Evolutionary conservation across 139 green algal genomes (phyloP), one percentile per base, ranked within the genome.

Genomic region (Zygnema circumcarinatum): DNA sequence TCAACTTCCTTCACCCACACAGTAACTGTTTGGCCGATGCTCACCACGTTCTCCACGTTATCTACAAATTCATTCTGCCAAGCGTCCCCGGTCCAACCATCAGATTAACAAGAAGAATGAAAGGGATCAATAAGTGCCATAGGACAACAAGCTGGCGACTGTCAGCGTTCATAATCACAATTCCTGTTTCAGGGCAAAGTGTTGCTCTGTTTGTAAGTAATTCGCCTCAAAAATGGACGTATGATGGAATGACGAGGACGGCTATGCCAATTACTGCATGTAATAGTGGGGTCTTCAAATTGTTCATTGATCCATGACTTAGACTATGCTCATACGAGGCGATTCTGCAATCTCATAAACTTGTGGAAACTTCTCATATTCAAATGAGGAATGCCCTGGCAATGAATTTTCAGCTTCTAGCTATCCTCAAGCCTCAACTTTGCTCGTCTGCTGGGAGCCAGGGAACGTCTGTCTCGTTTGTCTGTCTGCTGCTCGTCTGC

Each of bases 1-100:
- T 93, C 92, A 0, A 92, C 68, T 31, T 79, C 76, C 21, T 93
- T 87, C 0, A 95, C 84, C 41, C 91, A 89, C 0, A 92, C 88
- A 33, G 84, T 82, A 2, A 94, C 89, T 47, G 94, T 92, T 81
- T 94, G 88, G 31, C 93, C 88, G 0, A 76, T 69, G 1, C 32
- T 72, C 3, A 94, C 88, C 1, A 94, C 76, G 38, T 93, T 89
- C 35, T 89, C 88, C 25, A 92, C 90, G 67, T 93, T 92, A 67
- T 93, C 79, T 25, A 94, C 91, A 80, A 94, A 96, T 47, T 25
- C 56, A 35, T 81, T 88, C 85, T 90, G 85, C 76, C 74, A 42
- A 42, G n/a, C 16, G 47, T 62, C 7, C 47, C 47, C 47, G 16
- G 16, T 16, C 47, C 7, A 7, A 62, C 7, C 7, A 16, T 62